These are phyloP conservation scores for Tulasnella sp. DNA, from an alignment of 768 basidiomycete species.

Conservation along the genomic window DNA sequence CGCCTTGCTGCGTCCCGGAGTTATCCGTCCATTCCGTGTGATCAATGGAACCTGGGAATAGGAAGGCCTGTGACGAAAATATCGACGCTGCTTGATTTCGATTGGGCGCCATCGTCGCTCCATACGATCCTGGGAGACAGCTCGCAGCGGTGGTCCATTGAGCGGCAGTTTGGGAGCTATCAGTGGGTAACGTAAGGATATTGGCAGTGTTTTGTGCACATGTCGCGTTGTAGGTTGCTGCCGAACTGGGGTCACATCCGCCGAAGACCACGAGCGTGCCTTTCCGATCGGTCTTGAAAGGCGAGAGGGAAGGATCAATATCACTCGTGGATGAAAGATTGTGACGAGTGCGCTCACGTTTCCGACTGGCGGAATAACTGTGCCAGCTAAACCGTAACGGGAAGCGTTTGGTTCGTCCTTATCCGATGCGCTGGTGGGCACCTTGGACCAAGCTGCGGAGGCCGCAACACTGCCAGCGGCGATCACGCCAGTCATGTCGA, in stretches of 20 bases:
- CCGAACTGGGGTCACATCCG: constrained; percentile 40
- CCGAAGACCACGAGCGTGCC: constrained; percentile 39
- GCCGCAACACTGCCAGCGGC: constrained; percentile 50
- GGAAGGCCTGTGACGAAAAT: constrained; percentile 53
- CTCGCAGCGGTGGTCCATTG: constrained; percentile 30
- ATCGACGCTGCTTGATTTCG: constrained; percentile 41
- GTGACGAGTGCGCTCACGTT: neutral
- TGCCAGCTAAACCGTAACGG: constrained; percentile 42
- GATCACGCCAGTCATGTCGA: constrained; percentile 57
- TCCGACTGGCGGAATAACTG: constrained; percentile 31
- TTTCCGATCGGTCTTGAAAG: constrained; percentile 10
- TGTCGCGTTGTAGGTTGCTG: constrained; percentile 26
- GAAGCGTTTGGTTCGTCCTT: constrained; percentile 23
- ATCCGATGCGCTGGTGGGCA: constrained; percentile 19
- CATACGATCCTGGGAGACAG: constrained; percentile 45
- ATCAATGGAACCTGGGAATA: constrained; percentile 59
- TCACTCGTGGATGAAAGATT: neutral
- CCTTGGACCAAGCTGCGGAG: constrained; percentile 47
- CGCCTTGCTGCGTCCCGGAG: constrained; percentile 48
- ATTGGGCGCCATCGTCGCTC: constrained; percentile 51
- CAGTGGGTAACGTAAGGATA: constrained; percentile 37
- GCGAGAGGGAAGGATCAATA: neutral
- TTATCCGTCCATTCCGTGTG: constrained; percentile 54
- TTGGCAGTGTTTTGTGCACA: constrained; percentile 54
- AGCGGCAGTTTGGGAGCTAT: constrained; percentile 11